Evolutionary conservation across 202 grass and related monocot genomes (phyloP), one percentile per base, ranked within the genome.

Genomic region (Tripidium arundinaceum): DNA sequence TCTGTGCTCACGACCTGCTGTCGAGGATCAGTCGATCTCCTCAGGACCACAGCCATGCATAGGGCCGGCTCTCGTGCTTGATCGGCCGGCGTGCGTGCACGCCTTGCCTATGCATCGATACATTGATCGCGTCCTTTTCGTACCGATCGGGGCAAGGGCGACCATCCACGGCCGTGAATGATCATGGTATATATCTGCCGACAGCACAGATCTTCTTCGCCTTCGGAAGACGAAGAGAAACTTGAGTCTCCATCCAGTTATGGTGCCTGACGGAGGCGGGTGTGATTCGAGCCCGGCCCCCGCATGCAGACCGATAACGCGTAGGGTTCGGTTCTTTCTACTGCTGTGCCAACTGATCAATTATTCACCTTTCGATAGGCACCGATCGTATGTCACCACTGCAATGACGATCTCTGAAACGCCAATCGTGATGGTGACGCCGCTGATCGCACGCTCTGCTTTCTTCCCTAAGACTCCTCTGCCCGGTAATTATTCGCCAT

Each of bases 401-500:
- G 13, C 27, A 8, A 29, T 14, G 13, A n/a, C n/a, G n/a, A n/a
- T n/a, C n/a, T 10, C 33, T 21, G 62, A 33, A 18, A 31, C 61
- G 15, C 16, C 66, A 65, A 60, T 34, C 62, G 73, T 77, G 73
- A 65, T 27, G 38, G 59, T 29, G 60, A 45, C 38, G 38, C 1
- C 38, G 38, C 38, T 5, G 16, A 75, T 66, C 33, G 60, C 52
- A 43, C 80, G 19, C 79, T 19, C 43, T 80, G 65, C 49, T 69
- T 69, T 58, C 77, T 79, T 79, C 64, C 11, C 64, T 19, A 47
- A 15, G 24, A 79, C 77, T 79, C 77, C 19, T 68, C 77, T 31
- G 24, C 46, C 45, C 21, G 1, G 49, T 29, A 58, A 57, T 42
- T 57, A 41, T 58, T 49, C 8, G n/a, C n/a, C n/a, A n/a, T n/a